A percentile compares a stretch with the other conserved stretches of the same genome.
phyloP scores from a whole-genome alignment of 495 filamentous ascomycete species.

The Xylaria castorea region DNA sequence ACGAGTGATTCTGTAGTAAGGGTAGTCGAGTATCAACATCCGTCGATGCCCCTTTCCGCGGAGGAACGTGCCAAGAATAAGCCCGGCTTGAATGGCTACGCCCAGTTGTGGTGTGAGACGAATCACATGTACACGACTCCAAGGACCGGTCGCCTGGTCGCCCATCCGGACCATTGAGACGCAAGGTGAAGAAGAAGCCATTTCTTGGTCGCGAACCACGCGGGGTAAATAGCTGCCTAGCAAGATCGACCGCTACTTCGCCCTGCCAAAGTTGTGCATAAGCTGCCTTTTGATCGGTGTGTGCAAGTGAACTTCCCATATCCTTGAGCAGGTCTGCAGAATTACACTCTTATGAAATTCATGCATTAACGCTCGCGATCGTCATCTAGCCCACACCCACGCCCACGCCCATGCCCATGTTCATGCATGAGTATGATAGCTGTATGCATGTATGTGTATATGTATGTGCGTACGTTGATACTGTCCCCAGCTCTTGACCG shows the following conservation, averaged over 20 bases:
- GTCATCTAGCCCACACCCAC: background rate
- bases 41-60: background rate
- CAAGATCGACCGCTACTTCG: background rate
- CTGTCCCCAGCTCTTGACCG: constrained; percentile 9
- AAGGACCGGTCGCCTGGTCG: background rate
- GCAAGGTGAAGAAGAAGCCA: background rate
- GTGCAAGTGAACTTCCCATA: background rate
- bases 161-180: background rate
- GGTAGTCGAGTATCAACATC: background rate
- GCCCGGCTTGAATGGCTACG: constrained; percentile 2
- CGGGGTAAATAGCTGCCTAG: constrained; percentile 15
- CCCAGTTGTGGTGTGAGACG: constrained; percentile 7
- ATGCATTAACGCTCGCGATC: background rate
- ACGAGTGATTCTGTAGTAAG: background rate
- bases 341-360: background rate
- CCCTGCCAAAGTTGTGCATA: background rate
- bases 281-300: background rate
- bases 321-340: constrained; percentile 17
- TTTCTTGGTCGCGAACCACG: constrained; percentile 1
- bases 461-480: background rate
- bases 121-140: background rate
- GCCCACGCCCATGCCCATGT: background rate
- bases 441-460: background rate
- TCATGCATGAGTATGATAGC: constrained; percentile 3
- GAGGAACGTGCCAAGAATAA: constrained; percentile 12